Conservation (phyloP, 2,329 filamentous ascomycete genomes). For the Ophiosphaerella herpotricha region DNA sequence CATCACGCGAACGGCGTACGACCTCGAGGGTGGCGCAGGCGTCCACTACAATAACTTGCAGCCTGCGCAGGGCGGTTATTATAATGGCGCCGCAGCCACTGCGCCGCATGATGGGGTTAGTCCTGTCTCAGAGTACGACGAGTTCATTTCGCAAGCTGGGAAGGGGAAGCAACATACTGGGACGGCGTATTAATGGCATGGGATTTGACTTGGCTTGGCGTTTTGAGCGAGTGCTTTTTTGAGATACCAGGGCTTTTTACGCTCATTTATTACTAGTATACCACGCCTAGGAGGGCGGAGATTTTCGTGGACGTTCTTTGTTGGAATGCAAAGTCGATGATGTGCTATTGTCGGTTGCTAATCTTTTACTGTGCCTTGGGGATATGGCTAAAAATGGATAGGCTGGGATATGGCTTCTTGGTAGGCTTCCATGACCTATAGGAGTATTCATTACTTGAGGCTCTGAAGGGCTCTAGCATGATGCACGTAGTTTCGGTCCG, state of each 20-base stretch:
- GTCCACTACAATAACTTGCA: slow-evolving; percentile 11
- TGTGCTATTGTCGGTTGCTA: too few relatives aligned
- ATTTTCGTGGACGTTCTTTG: too few relatives aligned
- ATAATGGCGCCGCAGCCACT: slow-evolving; percentile 9
- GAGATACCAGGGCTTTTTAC: slow-evolving; percentile 20
- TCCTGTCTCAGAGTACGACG: slow-evolving; percentile 26
- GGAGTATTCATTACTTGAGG: too few relatives aligned
- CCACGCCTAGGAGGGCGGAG: background rate
- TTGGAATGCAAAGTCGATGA: too few relatives aligned
- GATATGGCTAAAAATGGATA: too few relatives aligned
- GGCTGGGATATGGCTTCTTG: too few relatives aligned
- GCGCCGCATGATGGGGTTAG: slow-evolving; percentile 19
- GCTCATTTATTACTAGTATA: slow-evolving; percentile 9
- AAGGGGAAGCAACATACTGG: slow-evolving; percentile 25
- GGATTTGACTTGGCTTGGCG: slow-evolving; percentile 9
- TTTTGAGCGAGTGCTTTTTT: slow-evolving; percentile 21
- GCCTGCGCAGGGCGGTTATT: slow-evolving; percentile 15
- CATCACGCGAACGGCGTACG: slow-evolving; percentile 39
- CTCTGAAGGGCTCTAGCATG: too few relatives aligned
- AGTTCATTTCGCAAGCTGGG: slow-evolving; percentile 17
- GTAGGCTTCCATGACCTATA: too few relatives aligned
- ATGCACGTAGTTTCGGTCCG: too few relatives aligned
- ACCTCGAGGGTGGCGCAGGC: slow-evolving; percentile 21
- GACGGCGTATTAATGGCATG: slow-evolving; percentile 12
- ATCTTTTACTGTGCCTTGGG: too few relatives aligned